Evolutionary conservation across 2,329 filamentous ascomycete species (phyloP).

Genomic region (Aspergillus nomiae): DNA sequence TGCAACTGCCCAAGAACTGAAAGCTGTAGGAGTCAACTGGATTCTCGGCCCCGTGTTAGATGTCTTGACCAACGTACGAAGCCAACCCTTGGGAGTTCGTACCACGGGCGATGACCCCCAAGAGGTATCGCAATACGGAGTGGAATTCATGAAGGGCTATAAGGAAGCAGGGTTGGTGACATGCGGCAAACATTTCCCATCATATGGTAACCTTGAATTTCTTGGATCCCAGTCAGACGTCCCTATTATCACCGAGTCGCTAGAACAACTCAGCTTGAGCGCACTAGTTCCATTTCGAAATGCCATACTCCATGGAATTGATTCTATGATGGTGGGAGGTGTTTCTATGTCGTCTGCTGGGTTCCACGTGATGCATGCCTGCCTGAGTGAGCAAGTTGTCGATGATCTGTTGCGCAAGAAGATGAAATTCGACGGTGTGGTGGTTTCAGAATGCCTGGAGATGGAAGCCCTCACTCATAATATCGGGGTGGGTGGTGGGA

Average conservation of each 20-base stretch:
- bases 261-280: slow-evolving; percentile 89
- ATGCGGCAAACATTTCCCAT: slow-evolving; percentile 95
- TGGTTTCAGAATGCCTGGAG: slow-evolving; percentile 91
- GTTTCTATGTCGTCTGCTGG: slow-evolving; percentile 89
- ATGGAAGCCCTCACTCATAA: slow-evolving; percentile 97
- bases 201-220: slow-evolving; percentile 93
- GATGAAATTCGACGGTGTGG: slow-evolving; percentile 85
- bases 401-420: slow-evolving; percentile 87
- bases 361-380: slow-evolving; percentile 94
- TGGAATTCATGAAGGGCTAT: slow-evolving; percentile 88
- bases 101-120: slow-evolving; percentile 92
- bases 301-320: slow-evolving; percentile 81
- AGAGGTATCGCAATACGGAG: slow-evolving; percentile 89
- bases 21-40: slow-evolving; percentile 91
- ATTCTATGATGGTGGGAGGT: slow-evolving; percentile 94
- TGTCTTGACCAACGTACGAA: slow-evolving; percentile 88
- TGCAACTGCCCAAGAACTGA: slow-evolving; percentile 88
- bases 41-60: slow-evolving; percentile 93
- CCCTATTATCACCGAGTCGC: slow-evolving; percentile 90
- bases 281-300: slow-evolving; percentile 90
- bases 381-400: slow-evolving; percentile 88
- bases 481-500: slow-evolving; percentile 94
- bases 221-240: slow-evolving; percentile 88
- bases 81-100: slow-evolving; percentile 86
- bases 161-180: slow-evolving; percentile 87